These are phyloP conservation scores for Hippophae tibetana DNA, from an alignment of 306 rosid species.

Conservation along the genomic window DNA sequence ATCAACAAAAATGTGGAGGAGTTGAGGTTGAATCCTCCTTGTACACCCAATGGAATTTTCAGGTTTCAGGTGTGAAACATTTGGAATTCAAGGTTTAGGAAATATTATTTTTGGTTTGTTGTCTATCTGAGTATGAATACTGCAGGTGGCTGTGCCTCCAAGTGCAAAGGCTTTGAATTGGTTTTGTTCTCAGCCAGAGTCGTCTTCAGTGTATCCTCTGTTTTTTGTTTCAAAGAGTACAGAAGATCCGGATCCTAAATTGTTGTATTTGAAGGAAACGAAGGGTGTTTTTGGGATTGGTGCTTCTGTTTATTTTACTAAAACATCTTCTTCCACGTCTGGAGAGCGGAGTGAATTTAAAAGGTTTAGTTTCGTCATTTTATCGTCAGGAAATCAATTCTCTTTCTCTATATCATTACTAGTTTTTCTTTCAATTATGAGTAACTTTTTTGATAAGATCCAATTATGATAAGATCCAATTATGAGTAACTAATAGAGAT, in stretches of 20 bases:
- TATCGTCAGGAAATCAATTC: not conserved
- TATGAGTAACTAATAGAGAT: no score
- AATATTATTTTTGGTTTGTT: not conserved
- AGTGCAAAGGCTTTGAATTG: slow-evolving; percentile 65
- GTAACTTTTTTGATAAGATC: no score
- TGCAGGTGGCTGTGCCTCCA: slow-evolving; percentile 81
- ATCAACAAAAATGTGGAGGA: slow-evolving; percentile 50
- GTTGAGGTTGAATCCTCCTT: slow-evolving; percentile 47
- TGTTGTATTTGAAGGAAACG: slow-evolving; percentile 50
- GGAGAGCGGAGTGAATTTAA: slow-evolving; percentile 30
- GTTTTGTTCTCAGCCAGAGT: slow-evolving; percentile 76
- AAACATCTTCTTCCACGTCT: slow-evolving; percentile 20
- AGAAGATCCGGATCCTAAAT: slow-evolving; percentile 37
- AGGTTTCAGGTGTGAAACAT: slow-evolving; percentile 57
- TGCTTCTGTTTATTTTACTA: slow-evolving; percentile 49
- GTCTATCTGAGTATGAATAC: slow-evolving; percentile 13
- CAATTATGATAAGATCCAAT: no score
- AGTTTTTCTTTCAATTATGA: no score
- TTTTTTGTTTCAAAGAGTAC: slow-evolving; percentile 55
- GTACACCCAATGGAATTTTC: slow-evolving; percentile 41
- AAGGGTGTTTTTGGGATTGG: slow-evolving; percentile 79
- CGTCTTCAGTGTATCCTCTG: slow-evolving; percentile 56
- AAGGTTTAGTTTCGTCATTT: slow-evolving; percentile 30
- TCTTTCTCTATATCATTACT: not conserved
- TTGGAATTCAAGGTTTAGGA: not conserved